Base-by-base conservation (phyloP, 2,329 filamentous ascomycete genomes). In the Ilyonectria sp. region DNA sequence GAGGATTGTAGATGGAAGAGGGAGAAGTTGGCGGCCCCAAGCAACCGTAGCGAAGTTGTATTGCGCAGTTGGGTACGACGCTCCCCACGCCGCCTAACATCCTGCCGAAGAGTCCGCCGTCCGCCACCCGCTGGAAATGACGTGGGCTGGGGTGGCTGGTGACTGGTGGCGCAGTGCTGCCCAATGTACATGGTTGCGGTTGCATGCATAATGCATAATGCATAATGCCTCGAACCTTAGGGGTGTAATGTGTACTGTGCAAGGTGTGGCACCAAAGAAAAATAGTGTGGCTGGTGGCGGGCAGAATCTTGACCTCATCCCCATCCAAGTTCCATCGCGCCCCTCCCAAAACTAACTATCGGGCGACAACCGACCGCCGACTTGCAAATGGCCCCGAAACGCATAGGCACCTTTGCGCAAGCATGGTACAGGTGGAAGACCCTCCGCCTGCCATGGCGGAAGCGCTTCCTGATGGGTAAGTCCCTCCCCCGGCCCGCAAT, bases 361-460 rank as follows among this genome's bases (percentile, higher is more conserved):
- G 53, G 57, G 37, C 58, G 54, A 59, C 59, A 63, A 59, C 47
- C 60, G 37, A 35, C 23, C 26, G 44, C 37, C 29, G 61, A 64
- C 67, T 54, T 64, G 57, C 33, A 65, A 72, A 84, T 83, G 80
- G 77, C 79, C 53, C 64, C 74, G 54, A 82, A 80, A 63, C 78
- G 76, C 59, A 78, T 85, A 61, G 82, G 81, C 4, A 74, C 76
- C 57, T 43, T 82, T 50, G 67, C 75, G 44, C 82, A 80, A 68
- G 80, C 82, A 65, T 92, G 89, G 89, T 86, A 85, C 74, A 84
- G 82, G 73, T 92, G 90, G 90, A 91, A 91, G 77, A 79, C 86
- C 29, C 81, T 91, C 57, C 86, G 85, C 52, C 80, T 92, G 4
- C 90, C 90, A 69, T 91, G 90, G 89, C 87, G 90, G 60, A 90